A percentile compares a stretch with the other conserved stretches of the same genome.
Evolutionary conservation across 1,139 yeast species (phyloP).

Genomic region (Saccharomyces pastorianus): DNA sequence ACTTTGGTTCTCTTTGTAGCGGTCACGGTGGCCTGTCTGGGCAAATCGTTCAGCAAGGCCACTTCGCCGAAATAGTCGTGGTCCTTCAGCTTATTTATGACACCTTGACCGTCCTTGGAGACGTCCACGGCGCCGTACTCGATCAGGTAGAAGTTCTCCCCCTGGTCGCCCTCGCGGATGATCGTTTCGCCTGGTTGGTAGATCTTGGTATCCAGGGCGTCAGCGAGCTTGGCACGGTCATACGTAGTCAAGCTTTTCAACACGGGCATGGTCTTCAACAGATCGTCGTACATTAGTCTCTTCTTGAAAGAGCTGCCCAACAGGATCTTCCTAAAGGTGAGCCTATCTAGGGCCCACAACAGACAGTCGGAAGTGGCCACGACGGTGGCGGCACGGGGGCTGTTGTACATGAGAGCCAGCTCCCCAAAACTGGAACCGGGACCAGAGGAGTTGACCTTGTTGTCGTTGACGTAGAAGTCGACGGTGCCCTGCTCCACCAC

Average conservation of each 20-base stretch:
- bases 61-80: slow-evolving; percentile 97
- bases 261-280: slow-evolving; percentile 79
- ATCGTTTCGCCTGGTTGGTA: slow-evolving; percentile 68
- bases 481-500: slow-evolving; percentile 81
- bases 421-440: slow-evolving; percentile 94
- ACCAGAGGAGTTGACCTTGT: slow-evolving; percentile 64
- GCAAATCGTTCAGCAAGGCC: slow-evolving; percentile 82
- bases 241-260: slow-evolving; percentile 62
- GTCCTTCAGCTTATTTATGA: slow-evolving; percentile 52
- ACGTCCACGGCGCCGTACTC: slow-evolving; percentile 85
- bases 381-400: slow-evolving; percentile 97
- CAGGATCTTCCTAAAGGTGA: slow-evolving; percentile 85
- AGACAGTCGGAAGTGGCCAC: slow-evolving; percentile 61
- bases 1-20: slow-evolving; percentile 74
- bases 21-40: slow-evolving; percentile 88
- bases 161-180: slow-evolving; percentile 81
- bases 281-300: slow-evolving; percentile 83
- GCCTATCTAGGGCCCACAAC: slow-evolving; percentile 89
- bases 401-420: slow-evolving; percentile 91
- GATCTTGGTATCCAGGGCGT: slow-evolving; percentile 76
- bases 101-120: slow-evolving; percentile 46
- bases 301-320: slow-evolving; percentile 86
- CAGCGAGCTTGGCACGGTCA: slow-evolving; percentile 88
- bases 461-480: slow-evolving; percentile 68
- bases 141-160: slow-evolving; percentile 84